Conservation (phyloP, 257 asterid species). For the Osmanthus fragrans region DNA sequence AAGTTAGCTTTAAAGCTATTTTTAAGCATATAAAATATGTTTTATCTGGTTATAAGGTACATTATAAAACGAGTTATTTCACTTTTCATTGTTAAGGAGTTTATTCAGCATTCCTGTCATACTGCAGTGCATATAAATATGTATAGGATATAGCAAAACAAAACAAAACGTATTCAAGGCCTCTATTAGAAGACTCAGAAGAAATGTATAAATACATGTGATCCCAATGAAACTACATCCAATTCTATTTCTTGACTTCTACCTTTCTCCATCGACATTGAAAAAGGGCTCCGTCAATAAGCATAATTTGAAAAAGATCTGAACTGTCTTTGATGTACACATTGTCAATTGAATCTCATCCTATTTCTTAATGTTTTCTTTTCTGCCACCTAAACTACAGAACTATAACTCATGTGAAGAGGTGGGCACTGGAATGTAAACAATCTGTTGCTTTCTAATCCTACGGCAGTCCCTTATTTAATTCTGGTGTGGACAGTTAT, state of each 20-base stretch:
- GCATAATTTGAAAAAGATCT: conserved; percentile 35
- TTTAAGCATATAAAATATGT: neutral
- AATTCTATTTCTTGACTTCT: conserved; percentile 23
- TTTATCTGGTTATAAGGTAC: neutral
- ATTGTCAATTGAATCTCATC: conserved; percentile 16
- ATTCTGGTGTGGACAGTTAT: conserved; percentile 24
- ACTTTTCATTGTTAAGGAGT: neutral
- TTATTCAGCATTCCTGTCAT: neutral
- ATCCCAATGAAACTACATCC: conserved; percentile 9
- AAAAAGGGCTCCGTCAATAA: conserved; percentile 46
- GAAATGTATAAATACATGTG: neutral
- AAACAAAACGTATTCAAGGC: neutral
- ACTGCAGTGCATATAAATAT: neutral
- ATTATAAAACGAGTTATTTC: neutral
- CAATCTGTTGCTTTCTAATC: conserved; percentile 30
- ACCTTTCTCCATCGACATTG: conserved; percentile 19
- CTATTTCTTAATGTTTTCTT: neutral
- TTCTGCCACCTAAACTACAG: conserved; percentile 34
- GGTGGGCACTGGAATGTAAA: conserved; percentile 36
- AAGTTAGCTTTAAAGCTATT: neutral
- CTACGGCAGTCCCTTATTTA: conserved; percentile 33
- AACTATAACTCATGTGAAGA: conserved; percentile 27
- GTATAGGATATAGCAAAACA: neutral
- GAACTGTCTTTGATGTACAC: conserved; percentile 20
- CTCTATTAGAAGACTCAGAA: neutral